Conservation (phyloP, 768 basidiomycete genomes). For the Filobasidium floriforme region DNA sequence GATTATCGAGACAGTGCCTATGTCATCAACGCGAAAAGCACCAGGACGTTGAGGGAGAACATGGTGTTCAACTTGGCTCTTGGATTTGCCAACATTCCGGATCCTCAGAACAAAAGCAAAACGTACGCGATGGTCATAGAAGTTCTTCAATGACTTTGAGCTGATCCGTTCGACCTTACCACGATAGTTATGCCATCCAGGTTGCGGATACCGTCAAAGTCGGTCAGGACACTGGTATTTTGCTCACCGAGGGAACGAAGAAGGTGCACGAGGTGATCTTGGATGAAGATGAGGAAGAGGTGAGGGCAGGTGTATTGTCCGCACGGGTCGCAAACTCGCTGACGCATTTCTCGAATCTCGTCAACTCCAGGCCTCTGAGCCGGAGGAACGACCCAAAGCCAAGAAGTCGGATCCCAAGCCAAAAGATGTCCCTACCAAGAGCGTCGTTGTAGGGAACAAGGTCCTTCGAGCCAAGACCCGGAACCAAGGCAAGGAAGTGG, state of each 20-base stretch:
- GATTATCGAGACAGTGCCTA: slow-evolving; percentile 89
- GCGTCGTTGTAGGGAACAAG: slow-evolving; percentile 63
- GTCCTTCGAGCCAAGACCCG: slow-evolving; percentile 85
- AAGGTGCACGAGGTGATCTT: slow-evolving; percentile 70
- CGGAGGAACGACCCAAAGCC: slow-evolving; percentile 50
- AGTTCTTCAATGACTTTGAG: background rate
- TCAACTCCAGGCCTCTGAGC: slow-evolving; percentile 23
- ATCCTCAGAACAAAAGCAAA: slow-evolving; percentile 57
- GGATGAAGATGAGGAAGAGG: slow-evolving; percentile 47
- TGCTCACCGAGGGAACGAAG: slow-evolving; percentile 78
- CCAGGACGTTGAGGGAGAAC: slow-evolving; percentile 59
- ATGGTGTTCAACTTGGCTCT: slow-evolving; percentile 81
- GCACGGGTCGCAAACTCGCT: background rate
- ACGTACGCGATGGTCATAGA: slow-evolving; percentile 52
- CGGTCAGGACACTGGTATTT: slow-evolving; percentile 52
- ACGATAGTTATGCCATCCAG: slow-evolving; percentile 69
- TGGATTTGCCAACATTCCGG: slow-evolving; percentile 74
- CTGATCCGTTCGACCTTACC: background rate
- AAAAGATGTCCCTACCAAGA: slow-evolving; percentile 34
- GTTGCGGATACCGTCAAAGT: slow-evolving; percentile 82
- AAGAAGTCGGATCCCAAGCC: slow-evolving; percentile 40
- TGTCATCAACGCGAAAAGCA: slow-evolving; percentile 72
- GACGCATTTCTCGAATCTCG: too few relatives aligned
- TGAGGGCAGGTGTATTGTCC: background rate
- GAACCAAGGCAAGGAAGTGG: slow-evolving; percentile 73